Base-by-base conservation (phyloP, 768 basidiomycete species). In the Kwoniella sp. region DNA sequence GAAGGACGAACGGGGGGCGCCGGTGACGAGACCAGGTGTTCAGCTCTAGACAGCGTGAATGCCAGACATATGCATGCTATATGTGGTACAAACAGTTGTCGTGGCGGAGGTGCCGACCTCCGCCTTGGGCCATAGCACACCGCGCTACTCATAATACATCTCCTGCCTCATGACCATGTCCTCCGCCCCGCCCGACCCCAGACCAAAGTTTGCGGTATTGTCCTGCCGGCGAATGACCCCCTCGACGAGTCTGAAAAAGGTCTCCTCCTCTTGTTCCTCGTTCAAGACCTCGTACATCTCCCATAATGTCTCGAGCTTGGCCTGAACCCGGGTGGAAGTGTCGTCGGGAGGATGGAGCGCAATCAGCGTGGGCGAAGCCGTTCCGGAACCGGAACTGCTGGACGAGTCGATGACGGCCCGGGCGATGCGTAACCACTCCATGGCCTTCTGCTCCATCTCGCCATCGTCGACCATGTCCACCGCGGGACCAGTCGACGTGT, bases 271-370 rank as follows among this genome's bases (percentile, higher is more conserved):
- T 3, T 48, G 23, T n/a, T 31, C 40, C 17, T 45, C 55, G 14
- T 33, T 37, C 6, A 56, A 11, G 2, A 56, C n/a, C 23, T 39
- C 34, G 28, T 56, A 50, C 47, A 56, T 45, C 27, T 56, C 55
- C 27, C 29, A 29, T 9, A 56, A 26, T 6, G 46, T 31, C 31
- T 50, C 47, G 29, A 56, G 14, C 36, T 56, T 56, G 22, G 41
- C 32, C 5, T 31, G 33, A 3, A 43, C 41, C 11, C n/a, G n/a
- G n/a, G n/a, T n/a, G n/a, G n/a, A n/a, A n/a, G n/a, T n/a, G n/a
- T n/a, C n/a, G n/a, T n/a, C n/a, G n/a, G n/a, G n/a, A n/a, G n/a
- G n/a, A n/a, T n/a, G n/a, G n/a, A n/a, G n/a, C n/a, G n/a, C n/a
- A n/a, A n/a, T n/a, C n/a, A n/a, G n/a, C n/a, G n/a, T n/a, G n/a